Percentiles rank a stretch among this genome's conserved stretches.
phyloP scores from a whole-genome alignment of 306 rosid species.

The Begonia loranthoides region DNA sequence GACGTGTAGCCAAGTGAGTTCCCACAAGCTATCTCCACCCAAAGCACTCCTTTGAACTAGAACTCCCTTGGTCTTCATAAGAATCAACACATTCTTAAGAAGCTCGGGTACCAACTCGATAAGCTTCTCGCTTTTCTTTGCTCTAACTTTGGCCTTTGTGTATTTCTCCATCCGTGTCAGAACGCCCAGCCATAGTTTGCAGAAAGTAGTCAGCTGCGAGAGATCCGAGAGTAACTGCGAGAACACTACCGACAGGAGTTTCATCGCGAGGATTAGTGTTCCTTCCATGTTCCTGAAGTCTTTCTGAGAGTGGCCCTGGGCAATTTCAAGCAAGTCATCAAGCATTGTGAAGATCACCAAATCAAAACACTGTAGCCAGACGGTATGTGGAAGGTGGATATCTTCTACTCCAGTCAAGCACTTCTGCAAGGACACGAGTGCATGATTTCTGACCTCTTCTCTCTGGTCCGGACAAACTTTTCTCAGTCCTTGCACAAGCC shows the following conservation, averaged over 20 bases:
- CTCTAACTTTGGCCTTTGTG: constrained; percentile 61
- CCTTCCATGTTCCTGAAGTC: constrained; percentile 91
- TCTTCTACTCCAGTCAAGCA: constrained; percentile 67
- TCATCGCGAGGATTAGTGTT: constrained; percentile 59
- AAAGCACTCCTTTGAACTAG: constrained; percentile 62
- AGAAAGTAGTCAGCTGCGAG: constrained; percentile 56
- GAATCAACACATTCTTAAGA: constrained; percentile 57
- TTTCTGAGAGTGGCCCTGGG: constrained; percentile 70
- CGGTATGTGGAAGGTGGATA: constrained; percentile 31
- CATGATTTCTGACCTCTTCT: constrained; percentile 82
- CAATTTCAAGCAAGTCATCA: constrained; percentile 79
- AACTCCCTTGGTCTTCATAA: constrained; percentile 57
- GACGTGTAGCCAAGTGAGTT: constrained; percentile 79
- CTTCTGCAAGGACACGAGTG: constrained; percentile 52
- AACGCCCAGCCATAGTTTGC: constrained; percentile 85
- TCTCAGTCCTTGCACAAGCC: constrained; percentile 65
- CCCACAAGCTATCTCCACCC: constrained; percentile 92
- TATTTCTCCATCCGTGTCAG: constrained; percentile 79
- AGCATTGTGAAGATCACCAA: constrained; percentile 73
- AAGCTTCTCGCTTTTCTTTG: constrained; percentile 69
- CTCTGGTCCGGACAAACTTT: constrained; percentile 89
- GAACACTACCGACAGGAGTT: constrained; percentile 70
- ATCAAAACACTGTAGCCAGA: constrained; percentile 73
- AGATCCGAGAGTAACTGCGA: constrained; percentile 54
- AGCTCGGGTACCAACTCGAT: constrained; percentile 69